phyloP scores from a whole-genome alignment of 192 early-diverging fungal species.

The Coemansia sp. region DNA sequence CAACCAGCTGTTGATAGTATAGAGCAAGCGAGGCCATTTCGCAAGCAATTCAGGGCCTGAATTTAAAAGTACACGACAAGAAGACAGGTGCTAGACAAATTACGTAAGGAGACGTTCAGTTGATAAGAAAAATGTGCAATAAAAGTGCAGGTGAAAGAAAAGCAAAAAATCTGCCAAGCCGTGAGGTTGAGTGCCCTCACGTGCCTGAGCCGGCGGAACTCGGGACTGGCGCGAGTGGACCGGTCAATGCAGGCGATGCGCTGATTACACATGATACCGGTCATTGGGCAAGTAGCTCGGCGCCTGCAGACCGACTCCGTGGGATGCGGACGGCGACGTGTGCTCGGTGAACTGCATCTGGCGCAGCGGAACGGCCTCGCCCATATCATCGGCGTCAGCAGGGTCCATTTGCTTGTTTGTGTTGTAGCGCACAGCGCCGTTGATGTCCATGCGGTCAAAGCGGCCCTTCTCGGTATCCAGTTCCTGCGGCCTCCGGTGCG shows the following conservation, averaged over 20 bases:
- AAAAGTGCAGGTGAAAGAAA: background rate
- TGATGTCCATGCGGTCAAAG: slow-evolving; percentile 54
- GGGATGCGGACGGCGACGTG: slow-evolving; percentile 3
- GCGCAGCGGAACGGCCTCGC: slow-evolving; percentile 38
- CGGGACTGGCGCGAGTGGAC: background rate
- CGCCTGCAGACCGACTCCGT: background rate
- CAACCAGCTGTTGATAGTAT: slow-evolving; percentile 41
- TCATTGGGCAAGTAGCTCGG: slow-evolving; percentile 4
- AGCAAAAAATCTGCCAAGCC: background rate
- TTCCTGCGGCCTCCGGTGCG: slow-evolving; percentile 22
- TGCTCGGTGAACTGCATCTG: slow-evolving; percentile 15
- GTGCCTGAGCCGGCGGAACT: slow-evolving; percentile 2
- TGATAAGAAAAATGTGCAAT: too few relatives aligned
- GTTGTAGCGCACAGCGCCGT: slow-evolving; percentile 47
- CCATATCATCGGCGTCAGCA: slow-evolving; percentile 19
- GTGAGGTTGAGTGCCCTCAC: background rate
- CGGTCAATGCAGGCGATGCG: background rate
- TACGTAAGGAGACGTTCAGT: too few relatives aligned
- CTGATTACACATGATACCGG: slow-evolving; percentile 4
- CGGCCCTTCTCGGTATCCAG: slow-evolving; percentile 51
- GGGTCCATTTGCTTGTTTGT: slow-evolving; percentile 26
- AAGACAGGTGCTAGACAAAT: background rate
- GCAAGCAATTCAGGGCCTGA: slow-evolving; percentile 1
- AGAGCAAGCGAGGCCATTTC: slow-evolving; percentile 30
- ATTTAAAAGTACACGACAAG: slow-evolving; percentile 10